A percentile compares a stretch with the other conserved stretches of the same genome.
Conservation (phyloP, 2,329 filamentous ascomycete species). For the Paecilomyces variotii region DNA sequence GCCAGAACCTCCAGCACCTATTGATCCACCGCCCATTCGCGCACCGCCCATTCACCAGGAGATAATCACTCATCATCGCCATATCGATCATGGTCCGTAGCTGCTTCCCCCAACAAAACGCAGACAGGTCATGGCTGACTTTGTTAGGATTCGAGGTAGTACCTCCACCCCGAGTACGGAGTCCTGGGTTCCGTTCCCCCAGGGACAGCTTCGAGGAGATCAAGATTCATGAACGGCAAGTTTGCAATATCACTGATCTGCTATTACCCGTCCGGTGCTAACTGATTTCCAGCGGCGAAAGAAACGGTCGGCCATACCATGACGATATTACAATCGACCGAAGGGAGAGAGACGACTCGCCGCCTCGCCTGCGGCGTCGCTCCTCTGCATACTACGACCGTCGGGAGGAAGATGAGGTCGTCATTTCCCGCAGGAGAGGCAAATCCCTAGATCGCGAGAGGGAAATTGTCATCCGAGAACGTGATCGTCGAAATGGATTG, state of each 20-base stretch:
- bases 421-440: constrained; percentile 20
- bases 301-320: constrained; percentile 46
- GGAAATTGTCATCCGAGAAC: constrained; percentile 15
- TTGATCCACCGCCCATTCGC: constrained; percentile 57
- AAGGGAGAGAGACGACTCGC: constrained; percentile 36
- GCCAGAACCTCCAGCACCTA: constrained; percentile 45
- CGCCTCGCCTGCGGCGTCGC: constrained; percentile 27
- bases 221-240: constrained; percentile 47
- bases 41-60: constrained; percentile 79
- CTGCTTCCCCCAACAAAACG: constrained; percentile 2
- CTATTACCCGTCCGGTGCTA: neutral
- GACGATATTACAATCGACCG: constrained; percentile 57
- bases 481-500: constrained; percentile 2
- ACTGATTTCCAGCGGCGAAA: constrained; percentile 20
- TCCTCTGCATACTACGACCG: constrained; percentile 13
- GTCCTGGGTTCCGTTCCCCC: constrained; percentile 18
- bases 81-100: constrained; percentile 69
- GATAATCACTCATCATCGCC: constrained; percentile 79
- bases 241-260: neutral
- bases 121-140: neutral
- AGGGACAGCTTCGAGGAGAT: constrained; percentile 44
- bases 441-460: constrained; percentile 17
- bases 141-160: constrained; percentile 16
- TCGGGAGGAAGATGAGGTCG: constrained; percentile 13
- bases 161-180: constrained; percentile 20